phyloP scores from a whole-genome alignment of 2,329 filamentous ascomycete genomes.

The Aspergillus pseudonomiae region DNA sequence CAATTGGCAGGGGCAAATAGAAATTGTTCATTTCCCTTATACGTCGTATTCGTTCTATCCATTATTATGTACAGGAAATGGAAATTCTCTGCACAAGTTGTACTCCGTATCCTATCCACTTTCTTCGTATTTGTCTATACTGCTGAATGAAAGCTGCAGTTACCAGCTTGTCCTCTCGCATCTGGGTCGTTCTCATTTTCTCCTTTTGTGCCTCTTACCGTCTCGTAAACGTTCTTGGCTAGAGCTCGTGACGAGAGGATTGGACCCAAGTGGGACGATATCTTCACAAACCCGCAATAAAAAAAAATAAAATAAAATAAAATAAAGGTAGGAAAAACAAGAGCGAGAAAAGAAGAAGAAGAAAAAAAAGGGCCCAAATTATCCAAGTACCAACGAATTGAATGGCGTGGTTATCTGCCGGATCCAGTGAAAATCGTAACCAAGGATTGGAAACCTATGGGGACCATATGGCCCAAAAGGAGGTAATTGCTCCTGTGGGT shows the following conservation, averaged over 20 bases:
- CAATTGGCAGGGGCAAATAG: neutral
- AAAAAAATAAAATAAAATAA: no score
- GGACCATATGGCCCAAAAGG: neutral
- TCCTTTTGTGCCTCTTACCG: neutral
- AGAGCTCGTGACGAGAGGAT: neutral
- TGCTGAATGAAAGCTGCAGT: neutral
- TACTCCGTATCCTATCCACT: neutral
- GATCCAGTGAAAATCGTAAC: neutral
- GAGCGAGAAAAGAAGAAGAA: neutral
- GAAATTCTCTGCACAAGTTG: neutral
- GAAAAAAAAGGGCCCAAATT: neutral
- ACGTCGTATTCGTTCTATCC: neutral
- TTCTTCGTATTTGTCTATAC: neutral
- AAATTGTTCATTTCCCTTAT: neutral
- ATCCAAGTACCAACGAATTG: neutral
- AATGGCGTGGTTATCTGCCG: neutral
- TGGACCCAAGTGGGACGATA: conserved; percentile 4
- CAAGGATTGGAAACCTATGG: neutral
- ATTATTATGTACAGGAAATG: neutral
- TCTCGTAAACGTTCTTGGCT: neutral
- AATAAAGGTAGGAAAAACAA: no score
- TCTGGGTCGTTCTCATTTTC: neutral
- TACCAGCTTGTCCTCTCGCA: neutral
- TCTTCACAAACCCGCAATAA: neutral
- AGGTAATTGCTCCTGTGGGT: conserved; percentile 7